Evolutionary conservation across 495 filamentous ascomycete species (phyloP), one percentile per base, ranked within the genome.

Genomic region (Astrocystis sublimbata): DNA sequence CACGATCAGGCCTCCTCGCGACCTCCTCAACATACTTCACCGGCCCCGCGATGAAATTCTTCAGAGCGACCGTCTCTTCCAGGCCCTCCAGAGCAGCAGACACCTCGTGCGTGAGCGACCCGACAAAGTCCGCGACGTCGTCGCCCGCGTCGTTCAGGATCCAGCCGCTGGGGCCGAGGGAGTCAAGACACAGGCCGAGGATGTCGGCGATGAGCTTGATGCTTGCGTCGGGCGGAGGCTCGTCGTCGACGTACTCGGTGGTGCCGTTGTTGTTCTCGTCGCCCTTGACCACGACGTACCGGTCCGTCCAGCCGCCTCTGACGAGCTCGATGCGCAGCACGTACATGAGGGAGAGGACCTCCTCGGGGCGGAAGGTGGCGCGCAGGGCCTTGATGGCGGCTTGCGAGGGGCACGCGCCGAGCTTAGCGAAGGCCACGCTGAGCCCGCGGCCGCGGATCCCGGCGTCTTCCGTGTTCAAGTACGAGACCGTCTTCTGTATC

Each of bases 101-200:
- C 55, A 93, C 81, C 65, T 94, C 91, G 5, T 85, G 79, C 64
- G 85, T 85, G 74, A 96, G 85, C 58, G 86, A 82, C 1, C 78
- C 70, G 46, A 93, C 84, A 52, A 90, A 81, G 65, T 89, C 85
- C 45, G 86, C 83, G 3, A 80, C 76, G 21, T 85, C 73, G 26
- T 82, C 76, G 21, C 80, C 78, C 6, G 80, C 73, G 30, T 82
- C 80, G 36, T 85, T 86, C 6, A 86, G 77, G 53, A 96, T 84
- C 90, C 90, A 97, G 30, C 91, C 91, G 12, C 83, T 87, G 17
- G 89, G 81, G 9, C 92, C 92, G n/a, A 96, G 83, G 9, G 91
- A 87, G 75, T 97, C 92, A 9, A 96, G 80, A 41, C 90, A 87
- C 64, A 87, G 86, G 68, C 84, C 89, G 35, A 96, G 81, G 7